phyloP scores from a whole-genome alignment of 495 filamentous ascomycete genomes.

The Talaromyces nanjingensis region DNA sequence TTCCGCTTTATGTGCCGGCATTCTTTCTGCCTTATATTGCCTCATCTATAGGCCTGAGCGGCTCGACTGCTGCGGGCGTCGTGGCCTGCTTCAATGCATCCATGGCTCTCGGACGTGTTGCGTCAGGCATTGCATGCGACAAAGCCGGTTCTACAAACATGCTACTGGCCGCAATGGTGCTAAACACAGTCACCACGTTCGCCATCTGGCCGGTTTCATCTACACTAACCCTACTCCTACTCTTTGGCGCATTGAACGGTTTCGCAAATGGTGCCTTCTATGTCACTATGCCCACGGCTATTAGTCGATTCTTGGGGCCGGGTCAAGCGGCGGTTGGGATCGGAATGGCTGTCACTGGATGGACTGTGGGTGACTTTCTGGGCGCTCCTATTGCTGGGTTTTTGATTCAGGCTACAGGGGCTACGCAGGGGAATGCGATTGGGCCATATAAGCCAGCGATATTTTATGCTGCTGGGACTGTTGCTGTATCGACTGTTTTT shows the following conservation, averaged over 20 bases:
- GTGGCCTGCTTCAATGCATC: slow-evolving; percentile 21
- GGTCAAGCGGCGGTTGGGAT: slow-evolving; percentile 31
- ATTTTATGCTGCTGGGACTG: slow-evolving; percentile 29
- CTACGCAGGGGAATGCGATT: slow-evolving; percentile 20
- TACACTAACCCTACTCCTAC: slow-evolving; percentile 26
- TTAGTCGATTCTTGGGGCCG: slow-evolving; percentile 34
- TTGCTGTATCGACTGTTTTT: neutral
- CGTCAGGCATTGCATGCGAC: slow-evolving; percentile 28
- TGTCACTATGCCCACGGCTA: slow-evolving; percentile 39
- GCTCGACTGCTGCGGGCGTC: slow-evolving; percentile 27
- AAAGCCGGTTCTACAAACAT: slow-evolving; percentile 30
- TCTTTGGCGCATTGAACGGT: slow-evolving; percentile 36
- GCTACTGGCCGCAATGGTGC: slow-evolving; percentile 20
- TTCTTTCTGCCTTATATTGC: slow-evolving; percentile 25
- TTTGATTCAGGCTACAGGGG: slow-evolving; percentile 23
- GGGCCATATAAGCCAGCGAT: slow-evolving; percentile 39
- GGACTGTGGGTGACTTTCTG: slow-evolving; percentile 39
- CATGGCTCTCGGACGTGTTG: slow-evolving; percentile 28
- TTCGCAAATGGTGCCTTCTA: slow-evolving; percentile 39
- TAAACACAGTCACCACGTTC: slow-evolving; percentile 35
- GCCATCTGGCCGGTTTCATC: slow-evolving; percentile 37
- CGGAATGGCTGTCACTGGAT: slow-evolving; percentile 43
- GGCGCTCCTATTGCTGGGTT: slow-evolving; percentile 42
- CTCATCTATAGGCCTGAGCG: slow-evolving; percentile 24
- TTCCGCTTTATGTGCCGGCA: slow-evolving; percentile 19